Conservation (phyloP, 768 basidiomycete genomes). For the Termitomyces sp. region DNA sequence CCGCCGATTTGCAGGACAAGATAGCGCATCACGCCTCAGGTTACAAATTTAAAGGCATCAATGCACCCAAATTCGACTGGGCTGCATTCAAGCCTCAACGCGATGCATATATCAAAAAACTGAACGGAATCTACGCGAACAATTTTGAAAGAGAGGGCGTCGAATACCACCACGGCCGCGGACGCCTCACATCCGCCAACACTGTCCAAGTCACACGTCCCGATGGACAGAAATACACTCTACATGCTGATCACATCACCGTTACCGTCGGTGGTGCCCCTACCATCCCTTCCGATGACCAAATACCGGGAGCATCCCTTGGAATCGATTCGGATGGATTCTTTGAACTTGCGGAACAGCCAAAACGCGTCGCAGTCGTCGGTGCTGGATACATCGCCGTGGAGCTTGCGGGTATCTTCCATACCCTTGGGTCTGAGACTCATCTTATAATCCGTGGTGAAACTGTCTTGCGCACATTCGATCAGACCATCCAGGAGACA, state of each 20-base stretch:
- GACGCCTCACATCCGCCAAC: constrained; percentile 63
- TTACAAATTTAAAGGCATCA: constrained; percentile 65
- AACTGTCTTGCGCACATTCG: constrained; percentile 89
- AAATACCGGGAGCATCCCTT: constrained; percentile 85
- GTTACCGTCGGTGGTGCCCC: constrained; percentile 89
- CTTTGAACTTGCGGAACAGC: constrained; percentile 88
- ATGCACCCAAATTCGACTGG: constrained; percentile 79
- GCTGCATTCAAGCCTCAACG: constrained; percentile 86
- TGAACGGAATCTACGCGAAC: constrained; percentile 89
- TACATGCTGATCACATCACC: constrained; percentile 75
- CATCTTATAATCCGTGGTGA: constrained; percentile 90
- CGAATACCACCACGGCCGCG: constrained; percentile 81
- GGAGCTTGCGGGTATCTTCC: constrained; percentile 92
- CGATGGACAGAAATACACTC: constrained; percentile 66
- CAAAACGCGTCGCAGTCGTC: constrained; percentile 89
- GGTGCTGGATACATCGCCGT: constrained; percentile 99
- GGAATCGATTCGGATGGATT: constrained; percentile 96
- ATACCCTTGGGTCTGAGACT: constrained; percentile 87
- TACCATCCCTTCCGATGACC: constrained; percentile 67
- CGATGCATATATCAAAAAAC: constrained; percentile 87
- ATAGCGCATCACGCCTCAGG: constrained; percentile 69
- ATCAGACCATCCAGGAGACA: constrained; percentile 78
- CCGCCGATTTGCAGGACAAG: constrained; percentile 86
- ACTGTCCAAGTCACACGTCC: constrained; percentile 69
- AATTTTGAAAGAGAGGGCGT: constrained; percentile 88